Evolutionary conservation across 306 rosid genomes (phyloP).

Genomic region (Inga laurina): DNA sequence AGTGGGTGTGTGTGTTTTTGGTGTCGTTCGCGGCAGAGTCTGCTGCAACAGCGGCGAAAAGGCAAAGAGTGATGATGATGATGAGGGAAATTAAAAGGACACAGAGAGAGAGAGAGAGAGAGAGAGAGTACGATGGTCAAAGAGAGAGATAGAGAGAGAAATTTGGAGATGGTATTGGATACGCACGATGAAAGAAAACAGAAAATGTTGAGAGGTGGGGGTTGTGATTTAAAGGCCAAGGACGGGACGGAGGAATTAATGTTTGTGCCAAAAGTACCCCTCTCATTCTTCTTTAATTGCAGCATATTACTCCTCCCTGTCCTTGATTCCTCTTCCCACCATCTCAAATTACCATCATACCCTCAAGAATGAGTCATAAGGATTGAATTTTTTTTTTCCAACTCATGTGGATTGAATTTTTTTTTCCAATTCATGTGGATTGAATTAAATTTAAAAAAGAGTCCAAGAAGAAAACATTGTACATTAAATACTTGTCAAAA

Average conservation of each 20-base stretch:
- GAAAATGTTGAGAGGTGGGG: not conserved
- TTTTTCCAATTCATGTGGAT: too few species aligned
- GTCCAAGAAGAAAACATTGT: not conserved
- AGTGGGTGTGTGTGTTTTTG: not conserved
- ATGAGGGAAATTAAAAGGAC: not conserved
- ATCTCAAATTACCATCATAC: not conserved
- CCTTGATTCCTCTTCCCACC: not conserved
- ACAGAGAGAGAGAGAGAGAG: not conserved
- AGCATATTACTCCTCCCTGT: not conserved
- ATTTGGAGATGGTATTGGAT: constrained; percentile 58
- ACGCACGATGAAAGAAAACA: constrained; percentile 32
- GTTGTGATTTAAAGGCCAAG: not conserved
- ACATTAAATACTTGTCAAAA: not conserved
- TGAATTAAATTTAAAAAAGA: too few species aligned
- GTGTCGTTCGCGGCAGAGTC: constrained; percentile 33
- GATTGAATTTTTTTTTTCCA: not conserved
- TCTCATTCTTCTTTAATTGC: constrained; percentile 25
- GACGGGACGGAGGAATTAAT: not conserved
- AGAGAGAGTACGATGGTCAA: constrained; percentile 75
- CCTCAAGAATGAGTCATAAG: not conserved
- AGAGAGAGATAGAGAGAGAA: constrained; percentile 53
- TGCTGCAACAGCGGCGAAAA: constrained; percentile 74
- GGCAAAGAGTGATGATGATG: constrained; percentile 47
- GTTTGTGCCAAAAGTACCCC: constrained; percentile 29
- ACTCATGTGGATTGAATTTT: too few species aligned